Percentiles rank a stretch among this genome's conserved stretches.
phyloP scores from a whole-genome alignment of 2,329 filamentous ascomycete species.

The Graphilbum fragrans region DNA sequence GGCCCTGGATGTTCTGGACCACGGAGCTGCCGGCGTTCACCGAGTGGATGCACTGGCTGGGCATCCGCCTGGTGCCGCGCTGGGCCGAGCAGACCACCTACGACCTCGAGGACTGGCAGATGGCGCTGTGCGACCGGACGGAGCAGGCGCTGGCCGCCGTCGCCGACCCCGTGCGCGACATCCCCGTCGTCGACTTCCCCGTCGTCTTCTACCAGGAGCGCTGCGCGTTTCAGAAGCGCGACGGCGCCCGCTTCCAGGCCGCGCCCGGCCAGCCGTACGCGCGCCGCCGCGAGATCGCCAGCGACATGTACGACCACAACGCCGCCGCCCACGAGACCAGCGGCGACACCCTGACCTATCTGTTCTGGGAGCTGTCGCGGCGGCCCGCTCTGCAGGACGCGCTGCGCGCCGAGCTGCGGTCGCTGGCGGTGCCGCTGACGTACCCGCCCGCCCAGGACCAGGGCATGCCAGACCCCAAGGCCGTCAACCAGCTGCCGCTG shows the following conservation, averaged over 20 bases:
- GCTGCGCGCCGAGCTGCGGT: constrained; percentile 1
- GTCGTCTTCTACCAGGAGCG: background rate
- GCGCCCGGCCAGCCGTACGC: background rate
- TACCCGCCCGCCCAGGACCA: background rate
- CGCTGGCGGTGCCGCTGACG: background rate
- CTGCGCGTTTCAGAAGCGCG: background rate
- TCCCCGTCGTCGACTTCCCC: background rate
- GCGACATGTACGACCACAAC: constrained; percentile 2
- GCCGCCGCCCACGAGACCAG: constrained; percentile 4
- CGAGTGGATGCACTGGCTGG: background rate
- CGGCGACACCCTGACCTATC: constrained; percentile 3
- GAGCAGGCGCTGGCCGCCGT: background rate
- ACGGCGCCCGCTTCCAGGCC: background rate
- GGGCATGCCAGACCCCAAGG: background rate
- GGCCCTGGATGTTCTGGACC: constrained; percentile 1
- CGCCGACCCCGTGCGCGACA: background rate
- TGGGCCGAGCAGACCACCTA: background rate
- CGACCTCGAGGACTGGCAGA: constrained; percentile 3
- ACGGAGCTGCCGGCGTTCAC: background rate
- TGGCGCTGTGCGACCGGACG: background rate
- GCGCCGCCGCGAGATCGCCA: constrained; percentile 1
- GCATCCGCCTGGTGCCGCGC: background rate
- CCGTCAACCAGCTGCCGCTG: constrained; percentile 2
- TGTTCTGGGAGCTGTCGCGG: constrained; percentile 3
- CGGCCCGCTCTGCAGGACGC: constrained; percentile 1